Base-by-base conservation (phyloP, 768 basidiomycete genomes). In the Suillus spraguei region DNA sequence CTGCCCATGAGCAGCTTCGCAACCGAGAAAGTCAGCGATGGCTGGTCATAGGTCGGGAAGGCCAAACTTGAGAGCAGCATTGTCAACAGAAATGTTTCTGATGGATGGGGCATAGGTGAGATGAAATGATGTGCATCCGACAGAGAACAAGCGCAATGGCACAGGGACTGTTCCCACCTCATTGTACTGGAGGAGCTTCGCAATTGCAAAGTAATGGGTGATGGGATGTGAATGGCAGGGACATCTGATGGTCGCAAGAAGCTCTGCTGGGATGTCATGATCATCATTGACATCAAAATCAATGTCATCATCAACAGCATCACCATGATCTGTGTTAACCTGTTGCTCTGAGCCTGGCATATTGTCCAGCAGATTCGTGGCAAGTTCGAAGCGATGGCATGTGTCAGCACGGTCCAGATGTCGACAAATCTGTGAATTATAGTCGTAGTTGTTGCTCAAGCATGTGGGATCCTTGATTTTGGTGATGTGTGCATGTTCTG, bases 261-360 rank as follows among this genome's bases (percentile, higher is more conserved):
- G 28, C 5, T 61, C 35, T 35, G 28, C 35, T 35, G 28, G 28
- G 38, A 49, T 24, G 44, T 33, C 55, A 22, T 42, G 33, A 16
- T 28, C 13, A 7, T 59, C 36, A n/a, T 58, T 39, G n/a, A 64
- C 65, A 4, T 50, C 28, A 24, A 65, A 63, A 36, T 66, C 28
- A 24, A 60, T 10, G 11, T 46, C 8, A 4, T 7, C 44, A n/a
- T 46, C 47, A 22, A 50, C 33, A 9, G 10, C 47, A 9, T 66
- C 64, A 6, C 65, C 67, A 49, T 74, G 59, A 5, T 74, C 24
- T 8, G 63, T 28, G 28, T 28, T 54, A 46, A 70, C 55, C 65
- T 76, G 76, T 9, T 77, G 74, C 5, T 42, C n/a, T 1, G 70
- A 69, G 58, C 78, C 75, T 46, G 44, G 3, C 16, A 46, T 22